Base-by-base conservation (phyloP, 805 yeast genomes). In the Debaryomyces hansenii region DNA sequence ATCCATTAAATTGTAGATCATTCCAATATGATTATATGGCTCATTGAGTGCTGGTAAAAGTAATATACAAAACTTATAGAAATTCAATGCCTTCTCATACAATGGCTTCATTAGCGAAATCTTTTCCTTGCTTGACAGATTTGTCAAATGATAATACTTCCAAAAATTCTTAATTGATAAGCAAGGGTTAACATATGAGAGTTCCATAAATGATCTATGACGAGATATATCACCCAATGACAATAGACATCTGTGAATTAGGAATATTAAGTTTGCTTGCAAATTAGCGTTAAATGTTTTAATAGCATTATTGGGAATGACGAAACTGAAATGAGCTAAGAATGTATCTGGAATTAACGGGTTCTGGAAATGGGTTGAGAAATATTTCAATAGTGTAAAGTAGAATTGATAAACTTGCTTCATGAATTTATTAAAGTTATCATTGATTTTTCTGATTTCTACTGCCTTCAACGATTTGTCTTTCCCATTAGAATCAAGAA, bases 11-110 rank as follows among this genome's bases (percentile, higher is more conserved):
- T 72, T 71, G 49, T 56, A 52, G 18, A 73, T 67, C 58, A 71
- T 76, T 2, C 84, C 87, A 40, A 80, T 72, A 53, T 80, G 83
- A 52, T 80, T 80, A 53, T 79, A 79, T 24, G 82, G 84, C 55
- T 84, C 90, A 44, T 87, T 87, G 46, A 83, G 70, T 0, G 88
- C 79, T 1, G 92, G 91, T 21, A 84, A 61, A 15, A 85, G 63
- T 21, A 79, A 57, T 28, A 81, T 75, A 15, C 89, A 82, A 38
- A 72, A 61, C 41, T 77, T 72, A 54, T 83, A 81, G 50, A 57
- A 65, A 28, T 52, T 55, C 27, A 69, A 48, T 2, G 75, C 54
- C 40, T 54, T 59, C 3, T 51, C 45, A 44, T 60, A 71, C 27
- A 33, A 45, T 6, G 65, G 65, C 28, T 53, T 50, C 46, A 61